Conservation (phyloP, 768 basidiomycete genomes). For the Fomitopsis pulvina region DNA sequence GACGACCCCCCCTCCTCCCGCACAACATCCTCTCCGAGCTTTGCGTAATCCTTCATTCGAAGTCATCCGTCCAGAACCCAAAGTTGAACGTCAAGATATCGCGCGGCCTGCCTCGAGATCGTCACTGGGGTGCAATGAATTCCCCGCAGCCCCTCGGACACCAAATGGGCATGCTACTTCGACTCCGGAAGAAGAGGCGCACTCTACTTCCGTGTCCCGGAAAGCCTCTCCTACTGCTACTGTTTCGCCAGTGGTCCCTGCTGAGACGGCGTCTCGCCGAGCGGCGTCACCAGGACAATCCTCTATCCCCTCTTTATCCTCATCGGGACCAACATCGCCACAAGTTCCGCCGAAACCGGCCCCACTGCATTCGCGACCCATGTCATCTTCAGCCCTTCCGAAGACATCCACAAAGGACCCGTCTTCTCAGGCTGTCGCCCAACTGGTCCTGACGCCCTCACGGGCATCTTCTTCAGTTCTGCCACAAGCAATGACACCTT, state of each 20-base stretch:
- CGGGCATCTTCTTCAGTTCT: conserved; percentile 8
- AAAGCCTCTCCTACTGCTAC: not conserved
- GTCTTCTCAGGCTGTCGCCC: not conserved
- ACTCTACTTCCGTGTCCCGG: not conserved
- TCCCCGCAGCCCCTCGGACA: not conserved
- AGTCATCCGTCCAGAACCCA: not conserved
- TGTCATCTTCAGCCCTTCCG: not conserved
- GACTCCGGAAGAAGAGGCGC: conserved; percentile 1
- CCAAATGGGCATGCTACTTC: not conserved
- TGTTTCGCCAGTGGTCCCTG: not conserved
- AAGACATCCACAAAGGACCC: not conserved
- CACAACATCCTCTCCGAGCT: not conserved
- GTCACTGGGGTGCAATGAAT: not conserved
- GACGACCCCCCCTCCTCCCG: conserved; percentile 11
- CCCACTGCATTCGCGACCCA: not conserved
- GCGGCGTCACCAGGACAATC: not conserved
- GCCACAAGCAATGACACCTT: conserved; percentile 17
- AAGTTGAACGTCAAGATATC: conserved; percentile 17
- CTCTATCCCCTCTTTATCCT: not conserved
- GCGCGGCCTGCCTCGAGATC: not conserved
- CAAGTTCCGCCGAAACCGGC: not conserved
- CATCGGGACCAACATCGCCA: not conserved
- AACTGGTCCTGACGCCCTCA: not conserved
- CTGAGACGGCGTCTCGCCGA: not conserved
- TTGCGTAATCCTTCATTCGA: not conserved